A percentile compares a stretch with the other conserved stretches of the same genome.
These are phyloP conservation scores for Acarospora socialis DNA, from an alignment of 2,329 filamentous ascomycete species.

Conservation along the genomic window DNA sequence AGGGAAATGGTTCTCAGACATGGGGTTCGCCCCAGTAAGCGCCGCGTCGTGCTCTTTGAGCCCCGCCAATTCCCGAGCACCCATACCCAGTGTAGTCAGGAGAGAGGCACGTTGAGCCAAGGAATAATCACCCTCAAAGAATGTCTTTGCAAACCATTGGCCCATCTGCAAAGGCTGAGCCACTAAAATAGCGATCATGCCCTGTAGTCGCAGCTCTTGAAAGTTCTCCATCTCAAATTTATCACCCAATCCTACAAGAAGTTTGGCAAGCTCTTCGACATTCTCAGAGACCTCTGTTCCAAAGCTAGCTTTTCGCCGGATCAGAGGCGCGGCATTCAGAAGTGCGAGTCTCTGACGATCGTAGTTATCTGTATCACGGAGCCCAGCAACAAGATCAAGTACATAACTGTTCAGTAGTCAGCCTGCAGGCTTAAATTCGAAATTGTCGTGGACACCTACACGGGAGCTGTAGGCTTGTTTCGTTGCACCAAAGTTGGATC, in stretches of 20 bases:
- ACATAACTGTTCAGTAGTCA: slow-evolving; percentile 44
- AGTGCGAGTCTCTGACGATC: slow-evolving; percentile 73
- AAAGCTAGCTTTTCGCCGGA: slow-evolving; percentile 76
- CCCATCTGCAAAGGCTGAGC: slow-evolving; percentile 65
- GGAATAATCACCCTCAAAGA: slow-evolving; percentile 87
- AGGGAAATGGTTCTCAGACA: slow-evolving; percentile 47
- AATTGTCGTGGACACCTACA: slow-evolving; percentile 32
- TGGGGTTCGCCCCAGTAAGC: slow-evolving; percentile 22
- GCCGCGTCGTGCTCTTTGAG: slow-evolving; percentile 43
- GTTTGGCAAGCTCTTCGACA: slow-evolving; percentile 60
- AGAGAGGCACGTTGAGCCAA: slow-evolving; percentile 69
- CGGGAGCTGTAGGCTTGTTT: slow-evolving; percentile 69
- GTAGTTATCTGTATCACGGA: slow-evolving; percentile 69
- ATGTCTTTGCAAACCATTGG: slow-evolving; percentile 68
- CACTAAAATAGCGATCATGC: slow-evolving; percentile 67
- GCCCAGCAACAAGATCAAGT: slow-evolving; percentile 62
- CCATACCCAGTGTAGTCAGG: slow-evolving; percentile 67
- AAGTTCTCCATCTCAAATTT: slow-evolving; percentile 73
- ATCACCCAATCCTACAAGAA: slow-evolving; percentile 69
- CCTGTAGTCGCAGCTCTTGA: slow-evolving; percentile 57
- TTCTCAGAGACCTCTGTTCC: slow-evolving; percentile 81
- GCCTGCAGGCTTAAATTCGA: slow-evolving; percentile 1
- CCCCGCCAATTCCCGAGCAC: slow-evolving; percentile 72
- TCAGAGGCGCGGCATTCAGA: slow-evolving; percentile 60
- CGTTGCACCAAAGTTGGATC: slow-evolving; percentile 77